Base-by-base conservation (phyloP, 2,329 filamentous ascomycete species). In the Grosmannia huntii region DNA sequence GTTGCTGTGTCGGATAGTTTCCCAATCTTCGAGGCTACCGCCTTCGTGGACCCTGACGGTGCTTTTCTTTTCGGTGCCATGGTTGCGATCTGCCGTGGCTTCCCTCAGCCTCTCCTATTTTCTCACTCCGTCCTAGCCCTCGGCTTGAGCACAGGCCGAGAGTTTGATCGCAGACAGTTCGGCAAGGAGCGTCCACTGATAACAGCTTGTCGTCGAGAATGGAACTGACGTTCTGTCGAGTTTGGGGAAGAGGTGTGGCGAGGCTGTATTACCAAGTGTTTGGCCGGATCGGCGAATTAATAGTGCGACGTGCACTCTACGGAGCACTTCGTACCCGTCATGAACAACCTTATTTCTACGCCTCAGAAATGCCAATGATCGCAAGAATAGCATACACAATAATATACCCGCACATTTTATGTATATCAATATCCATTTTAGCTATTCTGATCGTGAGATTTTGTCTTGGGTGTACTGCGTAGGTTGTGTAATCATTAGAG, bases 61-160 rank as follows among this genome's bases (percentile, higher is more conserved):
- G 85, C 85, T 74, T 89, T 89, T 68, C 86, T 80, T 73, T 90
- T 90, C 21, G 79, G 76, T 62, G 86, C 81, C 86, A 90, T 89
- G 59, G 60, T 68, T 63, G 60, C 33, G 19, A 23, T 53, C 28
- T 53, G 16, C 19, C 7, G 50, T 36, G 27, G 50, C 50, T 14
- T 28, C 28, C 27, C 23, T 28, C 33, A 36, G 23, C 25, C 16
- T 23, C 23, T 44, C 16, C n/a, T 27, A 21, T 27, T 53, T 25
- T 49, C 4, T 4, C 21, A 12, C 46, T 12, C 16, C 4, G 2
- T 49, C 21, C 21, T 10, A 49, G 41, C 41, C 21, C 16, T 44
- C 19, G 3, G 41, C 16, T 44, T 44, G 16, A 19, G 41, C 41
- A 44, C 41, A 16, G 19, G 41, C 16, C 41, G 19, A 41, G 38